These are phyloP conservation scores for Sporothrix humicola DNA, from an alignment of 2,329 filamentous ascomycete genomes.

Conservation along the genomic window DNA sequence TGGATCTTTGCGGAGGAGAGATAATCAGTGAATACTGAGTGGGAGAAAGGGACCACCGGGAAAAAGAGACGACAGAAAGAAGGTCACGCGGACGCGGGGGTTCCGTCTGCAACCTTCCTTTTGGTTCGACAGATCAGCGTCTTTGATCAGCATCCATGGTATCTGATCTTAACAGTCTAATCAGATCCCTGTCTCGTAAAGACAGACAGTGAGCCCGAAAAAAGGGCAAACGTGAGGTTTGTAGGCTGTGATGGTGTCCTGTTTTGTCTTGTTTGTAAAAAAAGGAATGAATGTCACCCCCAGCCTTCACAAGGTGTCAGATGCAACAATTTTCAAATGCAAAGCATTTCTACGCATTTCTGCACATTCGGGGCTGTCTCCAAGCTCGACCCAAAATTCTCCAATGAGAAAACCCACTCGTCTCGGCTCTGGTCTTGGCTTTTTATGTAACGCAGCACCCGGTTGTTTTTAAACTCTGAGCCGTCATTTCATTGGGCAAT, in stretches of 20 bases:
- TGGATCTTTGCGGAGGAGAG: background rate
- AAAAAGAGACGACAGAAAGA: background rate
- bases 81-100: slow-evolving; percentile 14
- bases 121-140: background rate
- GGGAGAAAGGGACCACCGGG: too few species aligned
- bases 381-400: background rate
- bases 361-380: background rate
- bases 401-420: background rate
- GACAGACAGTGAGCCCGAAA: background rate
- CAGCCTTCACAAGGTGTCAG: background rate
- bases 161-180: background rate
- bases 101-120: background rate
- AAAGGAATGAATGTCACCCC: background rate
- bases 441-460: background rate
- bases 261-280: background rate
- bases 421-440: slow-evolving; percentile 12
- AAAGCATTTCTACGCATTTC: background rate
- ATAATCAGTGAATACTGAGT: too few species aligned
- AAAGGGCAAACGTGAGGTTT: background rate
- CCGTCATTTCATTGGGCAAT: background rate
- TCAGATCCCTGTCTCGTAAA: background rate
- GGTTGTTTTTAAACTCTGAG: background rate
- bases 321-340: background rate
- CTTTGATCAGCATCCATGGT: background rate
- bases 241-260: too few species aligned